These are phyloP conservation scores for Auricularia auricula-judae DNA, from an alignment of 768 basidiomycete species.

Conservation along the genomic window DNA sequence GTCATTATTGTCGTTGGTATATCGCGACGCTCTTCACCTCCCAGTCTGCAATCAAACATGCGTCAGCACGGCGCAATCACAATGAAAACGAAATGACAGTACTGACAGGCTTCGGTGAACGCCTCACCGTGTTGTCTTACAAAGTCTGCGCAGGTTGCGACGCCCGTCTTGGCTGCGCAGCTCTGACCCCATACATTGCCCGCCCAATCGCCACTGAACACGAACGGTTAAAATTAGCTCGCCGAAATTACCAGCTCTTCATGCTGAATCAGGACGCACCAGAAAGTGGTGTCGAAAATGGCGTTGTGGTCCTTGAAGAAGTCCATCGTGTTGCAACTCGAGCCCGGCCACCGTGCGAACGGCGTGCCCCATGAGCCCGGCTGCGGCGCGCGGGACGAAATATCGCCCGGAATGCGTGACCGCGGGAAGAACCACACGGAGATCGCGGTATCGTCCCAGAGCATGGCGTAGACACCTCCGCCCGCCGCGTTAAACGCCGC, in stretches of 20 bases:
- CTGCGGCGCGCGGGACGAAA: conserved; percentile 57
- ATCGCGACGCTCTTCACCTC: conserved; percentile 67
- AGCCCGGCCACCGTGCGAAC: conserved; percentile 69
- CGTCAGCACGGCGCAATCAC: background rate
- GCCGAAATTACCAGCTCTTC: conserved; percentile 3
- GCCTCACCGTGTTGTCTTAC: conserved; percentile 61
- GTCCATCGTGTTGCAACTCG: conserved; percentile 59
- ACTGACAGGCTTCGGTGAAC: conserved; percentile 71
- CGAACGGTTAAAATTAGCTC: background rate
- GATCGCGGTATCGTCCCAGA: conserved; percentile 69
- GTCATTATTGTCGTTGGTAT: conserved; percentile 32
- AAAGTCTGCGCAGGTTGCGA: conserved; percentile 68
- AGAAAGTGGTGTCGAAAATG: conserved; percentile 82
- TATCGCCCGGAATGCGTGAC: conserved; percentile 62
- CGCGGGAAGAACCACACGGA: conserved; percentile 76
- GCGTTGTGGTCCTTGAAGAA: conserved; percentile 69
- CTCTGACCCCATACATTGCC: conserved; percentile 76
- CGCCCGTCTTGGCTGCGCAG: conserved; percentile 76
- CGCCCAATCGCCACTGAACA: conserved; percentile 77
- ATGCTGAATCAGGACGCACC: conserved; percentile 32
- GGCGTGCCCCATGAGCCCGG: conserved; percentile 71
- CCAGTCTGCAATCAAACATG: conserved; percentile 46
- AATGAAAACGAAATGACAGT: conserved; percentile 2
- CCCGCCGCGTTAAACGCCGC: conserved; percentile 71
- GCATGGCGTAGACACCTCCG: conserved; percentile 85